phyloP scores from a whole-genome alignment of 768 basidiomycete genomes.

The Tephrocybe sp. region DNA sequence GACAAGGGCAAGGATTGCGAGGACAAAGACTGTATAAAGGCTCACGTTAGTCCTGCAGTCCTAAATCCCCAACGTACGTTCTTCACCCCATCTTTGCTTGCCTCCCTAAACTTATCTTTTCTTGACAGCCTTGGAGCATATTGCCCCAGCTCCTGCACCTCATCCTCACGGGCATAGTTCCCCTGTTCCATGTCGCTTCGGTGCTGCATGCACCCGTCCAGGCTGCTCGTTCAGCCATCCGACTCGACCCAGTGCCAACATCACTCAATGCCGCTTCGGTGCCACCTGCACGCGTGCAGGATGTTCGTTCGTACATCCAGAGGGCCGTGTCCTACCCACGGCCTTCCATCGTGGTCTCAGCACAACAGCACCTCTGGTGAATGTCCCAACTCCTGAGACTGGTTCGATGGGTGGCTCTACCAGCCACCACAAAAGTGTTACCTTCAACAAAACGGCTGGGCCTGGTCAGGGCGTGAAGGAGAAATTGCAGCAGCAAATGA shows the following conservation, averaged over 20 bases:
- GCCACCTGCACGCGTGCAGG: conserved; percentile 80
- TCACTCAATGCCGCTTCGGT: conserved; percentile 79
- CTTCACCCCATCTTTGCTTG: neutral
- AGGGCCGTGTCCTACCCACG: conserved; percentile 77
- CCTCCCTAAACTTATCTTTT: conserved; percentile 6
- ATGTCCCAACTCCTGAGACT: conserved; percentile 58
- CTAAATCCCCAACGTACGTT: conserved; percentile 61
- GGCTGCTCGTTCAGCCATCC: conserved; percentile 74
- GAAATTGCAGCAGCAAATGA: conserved; percentile 50
- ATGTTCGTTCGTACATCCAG: conserved; percentile 92
- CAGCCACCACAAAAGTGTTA: conserved; percentile 70
- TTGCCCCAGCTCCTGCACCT: conserved; percentile 35
- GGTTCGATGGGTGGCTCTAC: conserved; percentile 58
- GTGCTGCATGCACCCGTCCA: conserved; percentile 66
- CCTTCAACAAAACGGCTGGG: conserved; percentile 56
- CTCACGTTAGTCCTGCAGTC: conserved; percentile 87
- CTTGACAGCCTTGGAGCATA: conserved; percentile 33
- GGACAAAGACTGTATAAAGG: conserved; percentile 91
- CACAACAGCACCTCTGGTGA: conserved; percentile 59
- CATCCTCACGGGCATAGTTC: conserved; percentile 28
- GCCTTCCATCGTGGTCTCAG: conserved; percentile 80
- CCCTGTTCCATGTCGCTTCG: conserved; percentile 64
- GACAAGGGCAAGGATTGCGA: conserved; percentile 87
- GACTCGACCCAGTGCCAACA: conserved; percentile 30
- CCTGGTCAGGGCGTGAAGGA: conserved; percentile 42